Evolutionary conservation across 805 yeast genomes (phyloP), one percentile per base, ranked within the genome.

Genomic region (Zygoascus ofunaensis): DNA sequence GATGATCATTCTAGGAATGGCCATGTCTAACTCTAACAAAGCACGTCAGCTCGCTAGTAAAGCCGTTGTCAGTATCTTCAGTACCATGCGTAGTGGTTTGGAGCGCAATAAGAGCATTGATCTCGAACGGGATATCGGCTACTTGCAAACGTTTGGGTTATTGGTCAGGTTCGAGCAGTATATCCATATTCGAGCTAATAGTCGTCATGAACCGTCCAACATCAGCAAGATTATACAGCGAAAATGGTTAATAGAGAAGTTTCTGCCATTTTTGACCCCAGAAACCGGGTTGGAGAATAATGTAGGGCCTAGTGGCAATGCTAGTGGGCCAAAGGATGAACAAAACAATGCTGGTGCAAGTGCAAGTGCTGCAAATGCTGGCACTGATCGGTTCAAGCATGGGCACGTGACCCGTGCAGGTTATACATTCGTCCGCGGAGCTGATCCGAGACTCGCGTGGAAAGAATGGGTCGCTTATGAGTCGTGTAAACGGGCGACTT

Each of bases 391-490:
- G 41, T 60, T 58, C n/a, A 48, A 50, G 19, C 55, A 53, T 52
- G 61, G 61, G 5, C 46, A 55, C 4, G 30, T 53, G 4, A 42
- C 49, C 21, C 41, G 34, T 3, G 55, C 52, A 24, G 60, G 60
- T 20, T 60, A 56, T 40, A 40, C 43, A 23, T 52, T 60, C 48
- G 55, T 17, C 18, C 23, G 53, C 24, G 55, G 57, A 10, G 61
- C 50, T 5, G 59, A 57, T n/a, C 50, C 43, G 4, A 46, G 52
- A 14, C 35, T 46, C n/a, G 64, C 60, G 37, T 74, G 79, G 79
- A 47, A 54, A 5, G 62, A 65, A 18, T 74, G 79, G 79, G 60
- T 68, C 2, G 46, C 58, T 20, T 68, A 65, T 49, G 79, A 75
- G 49, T 57, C 69, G 26, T 53, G 64, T 45, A 74, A 73, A 50